Evolutionary conservation across 1,284 basidiomycete species (phyloP).

Genomic region (Gomphus bonarii): DNA sequence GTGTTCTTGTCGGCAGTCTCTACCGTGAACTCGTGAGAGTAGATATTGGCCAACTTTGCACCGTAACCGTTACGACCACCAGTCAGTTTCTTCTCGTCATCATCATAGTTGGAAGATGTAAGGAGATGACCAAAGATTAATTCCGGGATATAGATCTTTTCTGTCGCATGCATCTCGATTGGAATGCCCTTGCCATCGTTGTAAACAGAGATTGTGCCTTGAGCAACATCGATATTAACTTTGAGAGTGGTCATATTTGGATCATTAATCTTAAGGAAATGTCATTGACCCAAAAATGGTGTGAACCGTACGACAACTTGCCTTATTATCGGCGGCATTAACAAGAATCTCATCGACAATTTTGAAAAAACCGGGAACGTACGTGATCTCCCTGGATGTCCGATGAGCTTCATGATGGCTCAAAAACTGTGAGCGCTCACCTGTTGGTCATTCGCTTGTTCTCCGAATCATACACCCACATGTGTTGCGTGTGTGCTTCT

Average conservation of each 20-base stretch:
- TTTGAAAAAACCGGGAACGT: slow-evolving; percentile 98
- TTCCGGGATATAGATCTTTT: slow-evolving; percentile 95
- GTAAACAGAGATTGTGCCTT: slow-evolving; percentile 82
- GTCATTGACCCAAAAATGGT: neutral
- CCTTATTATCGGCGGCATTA: slow-evolving; percentile 99
- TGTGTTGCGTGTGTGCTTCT: slow-evolving; percentile 71
- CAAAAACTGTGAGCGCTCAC: slow-evolving; percentile 17
- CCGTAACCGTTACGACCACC: slow-evolving; percentile 99
- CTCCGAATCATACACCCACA: slow-evolving; percentile 87
- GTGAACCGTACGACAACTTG: slow-evolving; percentile 20
- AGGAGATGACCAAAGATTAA: slow-evolving; percentile 96
- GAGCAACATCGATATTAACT: slow-evolving; percentile 78
- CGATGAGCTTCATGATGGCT: neutral
- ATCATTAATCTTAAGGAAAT: slow-evolving; percentile 71
- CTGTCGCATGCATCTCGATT: slow-evolving; percentile 89
- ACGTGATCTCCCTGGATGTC: slow-evolving; percentile 60
- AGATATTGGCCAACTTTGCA: slow-evolving; percentile 97
- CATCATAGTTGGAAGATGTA: slow-evolving; percentile 97
- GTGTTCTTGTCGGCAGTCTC: slow-evolving; percentile 92
- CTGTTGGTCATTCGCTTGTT: slow-evolving; percentile 72
- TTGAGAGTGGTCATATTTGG: slow-evolving; percentile 82
- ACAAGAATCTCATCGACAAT: slow-evolving; percentile 99
- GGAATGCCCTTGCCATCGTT: slow-evolving; percentile 98
- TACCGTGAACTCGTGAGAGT: slow-evolving; percentile 94
- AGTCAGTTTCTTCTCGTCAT: slow-evolving; percentile 97